A percentile compares a stretch with the other conserved stretches of the same genome.
Evolutionary conservation across 2,329 filamentous ascomycete genomes (phyloP).

Genomic region (Pseudopithomyces chartarum): DNA sequence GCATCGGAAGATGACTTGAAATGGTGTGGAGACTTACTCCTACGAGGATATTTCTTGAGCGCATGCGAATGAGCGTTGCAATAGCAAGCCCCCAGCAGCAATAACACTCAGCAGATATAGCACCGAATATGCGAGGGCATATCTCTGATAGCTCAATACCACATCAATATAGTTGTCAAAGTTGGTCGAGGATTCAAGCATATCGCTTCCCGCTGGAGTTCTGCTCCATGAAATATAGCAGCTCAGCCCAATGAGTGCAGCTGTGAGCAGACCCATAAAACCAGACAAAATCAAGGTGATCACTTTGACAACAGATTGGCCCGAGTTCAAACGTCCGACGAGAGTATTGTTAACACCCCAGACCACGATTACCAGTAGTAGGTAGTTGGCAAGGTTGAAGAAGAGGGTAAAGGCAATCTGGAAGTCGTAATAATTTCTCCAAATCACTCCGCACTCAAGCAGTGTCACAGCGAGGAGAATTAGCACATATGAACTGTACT

Average conservation of each 20-base stretch:
- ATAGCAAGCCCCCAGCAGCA: slow-evolving; percentile 17
- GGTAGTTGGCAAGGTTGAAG: slow-evolving; percentile 20
- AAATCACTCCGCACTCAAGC: slow-evolving; percentile 12
- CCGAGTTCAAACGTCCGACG: slow-evolving; percentile 20
- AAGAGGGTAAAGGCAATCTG: slow-evolving; percentile 26
- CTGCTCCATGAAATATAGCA: slow-evolving; percentile 15
- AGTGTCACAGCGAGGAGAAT: slow-evolving; percentile 18
- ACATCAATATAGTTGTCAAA: background rate
- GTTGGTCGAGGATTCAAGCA: background rate
- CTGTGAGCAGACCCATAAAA: slow-evolving; percentile 26
- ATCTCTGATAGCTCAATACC: background rate
- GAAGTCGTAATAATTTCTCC: slow-evolving; percentile 10
- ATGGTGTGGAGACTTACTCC: slow-evolving; percentile 20
- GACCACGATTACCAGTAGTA: slow-evolving; percentile 30
- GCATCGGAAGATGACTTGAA: background rate
- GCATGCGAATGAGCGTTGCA: slow-evolving; percentile 19
- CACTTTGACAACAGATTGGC: slow-evolving; percentile 14
- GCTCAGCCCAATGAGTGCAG: slow-evolving; percentile 14
- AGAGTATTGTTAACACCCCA: slow-evolving; percentile 33
- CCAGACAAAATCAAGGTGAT: slow-evolving; percentile 17
- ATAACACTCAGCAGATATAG: slow-evolving; percentile 28
- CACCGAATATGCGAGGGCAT: slow-evolving; percentile 17
- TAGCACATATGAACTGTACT: slow-evolving; percentile 16
- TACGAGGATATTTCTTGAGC: slow-evolving; percentile 16
- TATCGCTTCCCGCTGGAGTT: background rate